Conservation (phyloP, 148 eudicot species). For the Fallopia convolvulus region DNA sequence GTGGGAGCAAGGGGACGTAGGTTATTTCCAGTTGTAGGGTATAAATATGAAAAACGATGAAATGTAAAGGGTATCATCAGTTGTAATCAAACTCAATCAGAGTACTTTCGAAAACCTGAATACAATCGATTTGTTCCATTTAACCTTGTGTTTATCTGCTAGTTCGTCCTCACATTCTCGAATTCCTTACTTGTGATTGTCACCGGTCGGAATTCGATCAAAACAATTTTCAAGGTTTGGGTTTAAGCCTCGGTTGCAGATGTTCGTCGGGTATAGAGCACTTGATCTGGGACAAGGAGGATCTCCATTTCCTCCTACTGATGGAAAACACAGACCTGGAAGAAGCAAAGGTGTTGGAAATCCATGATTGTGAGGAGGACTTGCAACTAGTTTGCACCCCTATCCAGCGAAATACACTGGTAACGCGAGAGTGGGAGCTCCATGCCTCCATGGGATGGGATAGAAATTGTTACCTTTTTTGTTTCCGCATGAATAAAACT, state of each 20-base stretch:
- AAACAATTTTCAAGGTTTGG: not conserved
- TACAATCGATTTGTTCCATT: no score
- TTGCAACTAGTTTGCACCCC: not conserved
- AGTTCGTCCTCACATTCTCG: no score
- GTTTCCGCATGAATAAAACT: not conserved
- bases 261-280: not conserved
- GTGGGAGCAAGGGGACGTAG: no score
- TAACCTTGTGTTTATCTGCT: no score
- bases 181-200: no score
- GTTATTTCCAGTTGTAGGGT: no score
- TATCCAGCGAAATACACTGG: slow-evolving; percentile 1
- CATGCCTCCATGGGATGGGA: slow-evolving; percentile 4
- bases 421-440: slow-evolving; percentile 1
- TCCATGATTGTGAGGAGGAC: not conserved
- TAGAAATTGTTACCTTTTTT: not conserved
- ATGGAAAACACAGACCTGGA: not conserved
- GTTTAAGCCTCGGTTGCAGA: not conserved
- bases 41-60: no score
- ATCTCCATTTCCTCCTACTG: slow-evolving; percentile 8
- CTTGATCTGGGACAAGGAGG: not conserved
- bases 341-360: not conserved
- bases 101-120: no score
- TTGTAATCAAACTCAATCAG: no score
- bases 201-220: no score
- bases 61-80: no score